Evolutionary conservation across 2,329 filamentous ascomycete genomes (phyloP).

Genomic region (Neonectria coccinea): DNA sequence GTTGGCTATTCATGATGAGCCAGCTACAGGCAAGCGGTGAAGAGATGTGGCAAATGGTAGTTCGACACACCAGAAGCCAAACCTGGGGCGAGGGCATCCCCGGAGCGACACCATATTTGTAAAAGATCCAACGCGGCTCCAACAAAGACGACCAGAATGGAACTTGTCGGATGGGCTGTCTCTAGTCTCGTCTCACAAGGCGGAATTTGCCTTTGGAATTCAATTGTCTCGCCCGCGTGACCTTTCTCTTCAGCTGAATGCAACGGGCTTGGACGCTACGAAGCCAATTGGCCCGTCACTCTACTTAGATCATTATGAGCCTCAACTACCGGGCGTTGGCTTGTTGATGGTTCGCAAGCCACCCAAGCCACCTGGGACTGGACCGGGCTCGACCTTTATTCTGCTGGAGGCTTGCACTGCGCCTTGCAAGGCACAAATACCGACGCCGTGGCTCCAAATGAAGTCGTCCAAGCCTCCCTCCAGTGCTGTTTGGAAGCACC

Average conservation of each 20-base stretch:
- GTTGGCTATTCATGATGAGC: constrained; percentile 9
- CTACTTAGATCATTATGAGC: constrained; percentile 11
- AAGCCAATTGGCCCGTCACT: constrained; percentile 13
- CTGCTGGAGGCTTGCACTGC: not conserved
- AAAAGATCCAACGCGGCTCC: not conserved
- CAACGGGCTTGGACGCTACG: not conserved
- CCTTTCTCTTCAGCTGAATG: not conserved
- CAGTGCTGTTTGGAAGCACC: not conserved
- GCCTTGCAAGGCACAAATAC: constrained; percentile 13
- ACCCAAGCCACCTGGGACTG: constrained; percentile 14
- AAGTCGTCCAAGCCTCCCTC: not conserved
- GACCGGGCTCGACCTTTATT: constrained; percentile 10
- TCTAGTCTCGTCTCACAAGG: constrained; percentile 1
- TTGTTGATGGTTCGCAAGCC: constrained; percentile 2
- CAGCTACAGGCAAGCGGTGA: not conserved
- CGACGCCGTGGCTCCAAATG: not conserved
- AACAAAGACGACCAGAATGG: not conserved
- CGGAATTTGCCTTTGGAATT: not conserved
- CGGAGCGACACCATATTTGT: constrained; percentile 9
- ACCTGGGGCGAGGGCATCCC: not conserved
- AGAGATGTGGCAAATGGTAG: not conserved
- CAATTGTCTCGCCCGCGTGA: not conserved
- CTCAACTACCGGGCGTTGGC: constrained; percentile 2
- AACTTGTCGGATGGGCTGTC: constrained; percentile 2
- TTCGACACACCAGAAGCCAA: not conserved